phyloP scores from a whole-genome alignment of 441 rosid genomes.

The Eutrema salsugineum region DNA sequence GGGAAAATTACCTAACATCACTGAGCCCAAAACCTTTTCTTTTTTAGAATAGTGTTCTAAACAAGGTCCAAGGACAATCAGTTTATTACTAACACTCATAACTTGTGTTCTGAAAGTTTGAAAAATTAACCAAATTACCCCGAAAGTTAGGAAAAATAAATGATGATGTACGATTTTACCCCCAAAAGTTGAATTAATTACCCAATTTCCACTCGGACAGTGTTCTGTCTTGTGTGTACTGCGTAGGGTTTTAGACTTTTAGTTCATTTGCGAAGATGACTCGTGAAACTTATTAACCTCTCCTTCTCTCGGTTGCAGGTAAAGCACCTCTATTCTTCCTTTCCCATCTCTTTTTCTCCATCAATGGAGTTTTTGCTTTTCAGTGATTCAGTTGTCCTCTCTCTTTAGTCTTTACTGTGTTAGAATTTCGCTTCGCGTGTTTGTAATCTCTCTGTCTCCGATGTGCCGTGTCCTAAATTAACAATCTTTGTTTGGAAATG shows the following conservation, averaged over 20 bases:
- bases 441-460: background rate
- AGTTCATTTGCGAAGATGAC: constrained; percentile 22
- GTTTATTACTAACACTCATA: no score
- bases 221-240: background rate
- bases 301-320: constrained; percentile 14
- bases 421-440: background rate
- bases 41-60: no score
- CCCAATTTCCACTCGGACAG: constrained; percentile 20
- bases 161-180: background rate
- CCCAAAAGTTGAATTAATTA: constrained; percentile 13
- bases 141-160: background rate
- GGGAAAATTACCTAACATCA: no score
- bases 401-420: background rate
- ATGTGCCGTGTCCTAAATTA: background rate
- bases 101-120: no score
- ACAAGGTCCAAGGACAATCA: no score
- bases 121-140: background rate
- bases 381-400: background rate
- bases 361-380: background rate
- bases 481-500: background rate
- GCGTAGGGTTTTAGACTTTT: constrained; percentile 36
- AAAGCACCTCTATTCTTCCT: background rate
- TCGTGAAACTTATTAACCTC: constrained; percentile 3
- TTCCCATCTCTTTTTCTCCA: background rate
- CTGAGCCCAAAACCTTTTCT: no score